A percentile compares a stretch with the other conserved stretches of the same genome.
These are phyloP conservation scores for Strobilomyces confusus DNA, from an alignment of 768 basidiomycete genomes.

Conservation along the genomic window DNA sequence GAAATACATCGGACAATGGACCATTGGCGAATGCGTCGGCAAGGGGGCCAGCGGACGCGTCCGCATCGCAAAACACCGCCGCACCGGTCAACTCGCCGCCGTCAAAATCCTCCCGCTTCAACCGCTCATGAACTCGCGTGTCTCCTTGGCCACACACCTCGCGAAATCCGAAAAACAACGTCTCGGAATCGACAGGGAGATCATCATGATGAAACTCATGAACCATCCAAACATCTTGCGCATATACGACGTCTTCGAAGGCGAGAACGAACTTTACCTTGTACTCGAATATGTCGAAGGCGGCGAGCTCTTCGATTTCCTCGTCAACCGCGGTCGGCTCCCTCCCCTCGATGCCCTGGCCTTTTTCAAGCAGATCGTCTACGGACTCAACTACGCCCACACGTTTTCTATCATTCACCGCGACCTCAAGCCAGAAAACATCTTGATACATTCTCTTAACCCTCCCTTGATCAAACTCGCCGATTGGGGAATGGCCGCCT, in stretches of 20 bases:
- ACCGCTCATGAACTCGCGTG: conserved; percentile 68
- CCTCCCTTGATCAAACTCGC: conserved; percentile 91
- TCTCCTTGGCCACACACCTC: conserved; percentile 59
- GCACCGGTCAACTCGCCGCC: conserved; percentile 88
- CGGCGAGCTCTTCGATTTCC: conserved; percentile 94
- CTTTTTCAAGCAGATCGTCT: conserved; percentile 94
- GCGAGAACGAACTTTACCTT: conserved; percentile 84
- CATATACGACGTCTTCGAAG: conserved; percentile 94
- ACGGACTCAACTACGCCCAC: conserved; percentile 95
- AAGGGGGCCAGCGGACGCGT: conserved; percentile 94
- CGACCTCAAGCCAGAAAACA: conserved; percentile 97
- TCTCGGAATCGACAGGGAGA: conserved; percentile 88
- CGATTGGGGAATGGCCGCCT: conserved; percentile 98
- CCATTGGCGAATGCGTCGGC: conserved; percentile 89
- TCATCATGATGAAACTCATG: conserved; percentile 99
- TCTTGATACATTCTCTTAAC: conserved; percentile 78
- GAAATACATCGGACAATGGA: conserved; percentile 85
- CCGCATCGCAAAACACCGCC: conserved; percentile 84
- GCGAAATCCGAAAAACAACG: conserved; percentile 78
- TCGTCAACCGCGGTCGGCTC: conserved; percentile 84
- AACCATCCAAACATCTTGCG: conserved; percentile 96
- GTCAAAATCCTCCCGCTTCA: conserved; percentile 92
- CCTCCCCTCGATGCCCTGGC: conserved; percentile 77
- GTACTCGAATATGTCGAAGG: conserved; percentile 95
- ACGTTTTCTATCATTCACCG: conserved; percentile 97